A percentile compares a stretch with the other conserved stretches of the same genome.
These are phyloP conservation scores for Butyriboletus appendiculatus DNA, from an alignment of 1,284 basidiomycete genomes.

Conservation along the genomic window DNA sequence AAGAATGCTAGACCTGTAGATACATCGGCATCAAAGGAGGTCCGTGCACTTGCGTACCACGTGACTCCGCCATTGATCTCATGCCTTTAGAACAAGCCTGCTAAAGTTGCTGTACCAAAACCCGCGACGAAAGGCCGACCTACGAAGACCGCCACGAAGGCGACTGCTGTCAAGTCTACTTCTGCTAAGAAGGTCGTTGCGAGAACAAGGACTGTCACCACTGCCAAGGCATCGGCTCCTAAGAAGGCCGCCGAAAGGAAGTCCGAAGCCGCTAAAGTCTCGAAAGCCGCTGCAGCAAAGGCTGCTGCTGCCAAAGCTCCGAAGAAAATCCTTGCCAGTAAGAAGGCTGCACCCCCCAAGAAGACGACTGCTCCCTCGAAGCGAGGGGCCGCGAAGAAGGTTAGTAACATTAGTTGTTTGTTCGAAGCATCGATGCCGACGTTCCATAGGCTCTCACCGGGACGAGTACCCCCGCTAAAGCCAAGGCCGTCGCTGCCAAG, in stretches of 20 bases:
- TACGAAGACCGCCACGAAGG: conserved; percentile 33
- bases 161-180: conserved; percentile 14
- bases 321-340: conserved; percentile 36
- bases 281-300: conserved; percentile 27
- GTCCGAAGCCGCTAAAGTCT: conserved; percentile 19
- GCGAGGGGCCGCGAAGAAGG: conserved; percentile 58
- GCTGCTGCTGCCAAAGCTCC: conserved; percentile 20
- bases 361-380: conserved; percentile 49
- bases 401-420: conserved; percentile 18
- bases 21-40: conserved; percentile 66
- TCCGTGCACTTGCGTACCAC: conserved; percentile 37
- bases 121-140: conserved; percentile 34
- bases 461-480: conserved; percentile 37
- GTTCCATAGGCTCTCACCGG: conserved; percentile 49
- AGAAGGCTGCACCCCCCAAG: conserved; percentile 50
- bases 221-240: conserved; percentile 26
- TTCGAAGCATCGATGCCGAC: neutral
- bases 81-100: conserved; percentile 58
- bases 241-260: conserved; percentile 30
- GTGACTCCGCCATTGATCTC: conserved; percentile 19
- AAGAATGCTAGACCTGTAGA: conserved; percentile 52
- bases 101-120: conserved; percentile 37
- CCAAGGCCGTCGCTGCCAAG: conserved; percentile 38
- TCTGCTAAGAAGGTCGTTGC: conserved; percentile 19
- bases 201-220: conserved; percentile 25